Conservation (phyloP, 2,329 filamentous ascomycete species). For the Paraphoma sp. region DNA sequence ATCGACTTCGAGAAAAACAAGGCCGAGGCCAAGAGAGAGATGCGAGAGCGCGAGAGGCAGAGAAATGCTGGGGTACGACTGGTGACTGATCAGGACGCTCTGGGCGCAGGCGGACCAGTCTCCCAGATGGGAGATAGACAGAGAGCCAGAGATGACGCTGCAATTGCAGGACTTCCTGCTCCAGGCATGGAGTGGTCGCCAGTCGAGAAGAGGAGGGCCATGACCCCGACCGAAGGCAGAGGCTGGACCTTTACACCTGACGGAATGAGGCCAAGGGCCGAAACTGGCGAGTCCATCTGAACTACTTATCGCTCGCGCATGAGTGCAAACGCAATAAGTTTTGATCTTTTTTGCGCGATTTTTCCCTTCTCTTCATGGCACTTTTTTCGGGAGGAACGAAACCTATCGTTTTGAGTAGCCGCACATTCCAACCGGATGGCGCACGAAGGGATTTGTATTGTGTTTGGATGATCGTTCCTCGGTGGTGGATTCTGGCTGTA, state of each 20-base stretch:
- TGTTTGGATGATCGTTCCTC: too few relatives aligned
- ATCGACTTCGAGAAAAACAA: slow-evolving; percentile 72
- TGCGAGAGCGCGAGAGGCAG: slow-evolving; percentile 39
- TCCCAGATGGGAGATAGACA: slow-evolving; percentile 16
- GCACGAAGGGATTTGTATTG: too few relatives aligned
- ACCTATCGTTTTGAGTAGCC: too few relatives aligned
- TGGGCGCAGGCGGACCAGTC: slow-evolving; percentile 9
- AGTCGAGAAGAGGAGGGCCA: slow-evolving; percentile 45
- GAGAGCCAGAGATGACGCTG: slow-evolving; percentile 43
- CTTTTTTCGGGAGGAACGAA: too few relatives aligned
- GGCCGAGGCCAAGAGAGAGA: slow-evolving; percentile 48
- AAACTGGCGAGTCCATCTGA: slow-evolving; percentile 42
- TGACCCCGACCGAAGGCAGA: slow-evolving; percentile 48
- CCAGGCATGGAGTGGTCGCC: slow-evolving; percentile 49
- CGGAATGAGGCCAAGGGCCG: slow-evolving; percentile 42
- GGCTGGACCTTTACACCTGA: slow-evolving; percentile 38
- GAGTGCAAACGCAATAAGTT: not conserved
- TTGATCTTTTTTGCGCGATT: too few relatives aligned
- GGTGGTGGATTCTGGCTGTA: too few relatives aligned
- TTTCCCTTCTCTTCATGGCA: too few relatives aligned
- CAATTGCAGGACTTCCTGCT: slow-evolving; percentile 35
- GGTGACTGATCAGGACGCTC: slow-evolving; percentile 40
- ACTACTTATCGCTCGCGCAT: not conserved
- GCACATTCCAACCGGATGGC: too few relatives aligned
- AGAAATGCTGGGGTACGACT: slow-evolving; percentile 43